Conservation (phyloP, 208 protist species). For the Trichomonas vaginalis region DNA sequence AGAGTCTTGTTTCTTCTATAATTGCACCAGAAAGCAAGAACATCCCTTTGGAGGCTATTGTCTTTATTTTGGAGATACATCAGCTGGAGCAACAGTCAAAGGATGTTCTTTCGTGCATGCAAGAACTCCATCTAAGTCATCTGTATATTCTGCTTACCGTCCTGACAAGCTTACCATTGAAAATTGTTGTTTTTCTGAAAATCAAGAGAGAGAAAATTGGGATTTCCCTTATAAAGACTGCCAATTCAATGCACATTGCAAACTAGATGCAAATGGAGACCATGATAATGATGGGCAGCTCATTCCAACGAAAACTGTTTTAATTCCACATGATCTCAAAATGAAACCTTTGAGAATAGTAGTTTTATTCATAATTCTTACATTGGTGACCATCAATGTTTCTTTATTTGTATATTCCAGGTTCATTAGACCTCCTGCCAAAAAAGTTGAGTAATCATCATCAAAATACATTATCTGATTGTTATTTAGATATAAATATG, state of each 20-base stretch:
- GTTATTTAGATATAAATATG: too few relatives aligned
- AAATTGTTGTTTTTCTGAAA: background rate
- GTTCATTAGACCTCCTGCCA: too few relatives aligned
- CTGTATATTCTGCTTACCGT: background rate
- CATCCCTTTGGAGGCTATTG: background rate
- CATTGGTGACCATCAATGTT: background rate
- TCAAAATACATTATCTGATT: too few relatives aligned
- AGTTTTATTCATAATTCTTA: background rate
- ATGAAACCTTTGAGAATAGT: background rate
- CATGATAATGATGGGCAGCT: background rate
- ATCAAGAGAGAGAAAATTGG: background rate
- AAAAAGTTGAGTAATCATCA: too few relatives aligned
- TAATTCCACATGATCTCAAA: background rate
- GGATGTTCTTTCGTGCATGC: background rate
- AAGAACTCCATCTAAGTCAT: background rate
- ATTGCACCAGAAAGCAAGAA: background rate
- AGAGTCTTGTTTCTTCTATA: background rate
- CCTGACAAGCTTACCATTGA: background rate
- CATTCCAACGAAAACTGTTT: background rate
- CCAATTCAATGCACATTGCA: background rate
- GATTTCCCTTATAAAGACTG: background rate
- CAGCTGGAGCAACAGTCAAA: background rate
- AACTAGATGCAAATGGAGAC: too few relatives aligned
- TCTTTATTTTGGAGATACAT: background rate
- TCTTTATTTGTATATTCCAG: too few relatives aligned